A percentile compares a stretch with the other conserved stretches of the same genome.
phyloP scores from a whole-genome alignment of 768 basidiomycete species.

The Artomyces pyxidatus region DNA sequence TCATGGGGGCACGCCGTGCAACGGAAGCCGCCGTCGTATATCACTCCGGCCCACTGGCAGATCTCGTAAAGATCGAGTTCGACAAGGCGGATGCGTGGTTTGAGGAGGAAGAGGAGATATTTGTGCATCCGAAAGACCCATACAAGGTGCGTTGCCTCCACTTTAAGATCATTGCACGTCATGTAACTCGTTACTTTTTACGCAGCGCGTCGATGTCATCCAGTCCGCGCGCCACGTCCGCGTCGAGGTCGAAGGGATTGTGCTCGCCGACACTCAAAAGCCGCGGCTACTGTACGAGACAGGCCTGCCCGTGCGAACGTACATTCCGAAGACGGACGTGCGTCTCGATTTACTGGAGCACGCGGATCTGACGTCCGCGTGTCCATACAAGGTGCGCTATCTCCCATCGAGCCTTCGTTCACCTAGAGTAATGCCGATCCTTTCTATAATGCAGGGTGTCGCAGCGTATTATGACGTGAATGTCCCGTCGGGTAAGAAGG shows the following conservation, averaged over 20 bases:
- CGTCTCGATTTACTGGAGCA: slow-evolving; percentile 40
- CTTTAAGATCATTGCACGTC: not conserved
- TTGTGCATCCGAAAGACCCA: slow-evolving; percentile 56
- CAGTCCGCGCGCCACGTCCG: slow-evolving; percentile 55
- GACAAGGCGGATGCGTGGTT: slow-evolving; percentile 56
- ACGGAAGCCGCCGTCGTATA: not conserved
- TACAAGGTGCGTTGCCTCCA: slow-evolving; percentile 47
- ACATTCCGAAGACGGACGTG: slow-evolving; percentile 53
- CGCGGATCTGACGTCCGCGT: slow-evolving; percentile 39
- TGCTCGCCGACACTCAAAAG: slow-evolving; percentile 48
- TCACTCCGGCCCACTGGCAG: slow-evolving; percentile 10
- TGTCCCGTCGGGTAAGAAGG: slow-evolving; percentile 30
- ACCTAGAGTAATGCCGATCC: too few species aligned
- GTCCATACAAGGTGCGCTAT: slow-evolving; percentile 55
- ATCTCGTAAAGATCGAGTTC: slow-evolving; percentile 43
- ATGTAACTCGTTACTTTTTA: too few species aligned
- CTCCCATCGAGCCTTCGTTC: too few species aligned
- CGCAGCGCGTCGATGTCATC: slow-evolving; percentile 52
- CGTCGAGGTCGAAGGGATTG: slow-evolving; percentile 49
- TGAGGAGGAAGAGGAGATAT: slow-evolving; percentile 59
- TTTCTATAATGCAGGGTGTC: slow-evolving; percentile 35
- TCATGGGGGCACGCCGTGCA: not conserved
- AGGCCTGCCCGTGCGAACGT: slow-evolving; percentile 44
- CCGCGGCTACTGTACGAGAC: slow-evolving; percentile 55
- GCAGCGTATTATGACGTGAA: slow-evolving; percentile 51